Percentiles rank a stretch among this genome's conserved stretches.
phyloP scores from a whole-genome alignment of 108 stramenopile genomes.

The Chaetoceros muelleri region DNA sequence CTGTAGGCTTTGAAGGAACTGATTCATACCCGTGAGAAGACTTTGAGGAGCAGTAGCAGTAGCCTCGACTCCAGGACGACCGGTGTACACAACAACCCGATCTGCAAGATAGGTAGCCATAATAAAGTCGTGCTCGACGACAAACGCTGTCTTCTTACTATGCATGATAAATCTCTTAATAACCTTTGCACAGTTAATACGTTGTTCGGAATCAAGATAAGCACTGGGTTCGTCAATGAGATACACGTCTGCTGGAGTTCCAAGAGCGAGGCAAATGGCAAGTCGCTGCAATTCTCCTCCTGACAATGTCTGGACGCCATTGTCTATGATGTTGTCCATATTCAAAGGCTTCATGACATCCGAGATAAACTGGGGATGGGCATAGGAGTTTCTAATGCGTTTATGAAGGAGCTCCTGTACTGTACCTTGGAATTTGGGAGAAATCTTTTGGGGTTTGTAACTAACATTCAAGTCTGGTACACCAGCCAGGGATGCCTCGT shows the following conservation, averaged over 20 bases:
- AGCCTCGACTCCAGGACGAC: slow-evolving; percentile 91
- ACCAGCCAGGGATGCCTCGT: slow-evolving; percentile 78
- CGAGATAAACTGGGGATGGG: slow-evolving; percentile 95
- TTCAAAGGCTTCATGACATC: slow-evolving; percentile 96
- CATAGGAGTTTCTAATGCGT: slow-evolving; percentile 88
- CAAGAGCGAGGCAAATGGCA: slow-evolving; percentile 90
- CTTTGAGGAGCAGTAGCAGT: slow-evolving; percentile 93
- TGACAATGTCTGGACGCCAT: slow-evolving; percentile 94
- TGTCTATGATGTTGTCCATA: slow-evolving; percentile 93
- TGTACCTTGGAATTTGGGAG: slow-evolving; percentile 93
- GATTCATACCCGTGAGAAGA: slow-evolving; percentile 95
- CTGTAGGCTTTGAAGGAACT: slow-evolving; percentile 90
- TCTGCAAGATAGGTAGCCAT: slow-evolving; percentile 99
- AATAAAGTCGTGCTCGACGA: slow-evolving; percentile 99
- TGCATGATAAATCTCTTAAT: slow-evolving; percentile 99
- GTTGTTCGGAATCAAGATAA: slow-evolving; percentile 97
- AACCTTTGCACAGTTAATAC: slow-evolving; percentile 96
- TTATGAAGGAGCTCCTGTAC: slow-evolving; percentile 95
- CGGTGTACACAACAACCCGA: slow-evolving; percentile 94
- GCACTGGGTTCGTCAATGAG: slow-evolving; percentile 99
- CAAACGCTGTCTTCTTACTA: slow-evolving; percentile 96
- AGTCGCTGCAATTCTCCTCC: slow-evolving; percentile 99
- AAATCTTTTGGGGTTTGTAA: slow-evolving; percentile 99
- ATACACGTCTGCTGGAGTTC: slow-evolving; percentile 95
- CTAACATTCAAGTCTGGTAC: slow-evolving; percentile 92